These are phyloP conservation scores for Chlamydomonas asymmetrica DNA, from an alignment of 139 green algal genomes.

Conservation along the genomic window DNA sequence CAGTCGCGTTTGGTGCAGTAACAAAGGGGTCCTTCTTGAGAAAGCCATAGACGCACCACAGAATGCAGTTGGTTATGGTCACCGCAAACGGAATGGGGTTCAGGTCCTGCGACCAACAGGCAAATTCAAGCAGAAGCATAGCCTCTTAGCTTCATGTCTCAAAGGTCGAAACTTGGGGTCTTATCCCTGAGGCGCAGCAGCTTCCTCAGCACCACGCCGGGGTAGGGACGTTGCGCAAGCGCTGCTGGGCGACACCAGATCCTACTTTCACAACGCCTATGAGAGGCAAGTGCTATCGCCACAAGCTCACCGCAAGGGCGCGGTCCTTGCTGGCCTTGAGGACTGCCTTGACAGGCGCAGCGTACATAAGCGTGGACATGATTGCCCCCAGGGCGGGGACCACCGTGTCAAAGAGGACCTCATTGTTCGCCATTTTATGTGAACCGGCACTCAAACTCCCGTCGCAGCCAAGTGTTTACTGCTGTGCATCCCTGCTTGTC, in stretches of 20 bases:
- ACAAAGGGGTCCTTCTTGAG: slow-evolving; percentile 54
- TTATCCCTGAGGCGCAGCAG: not conserved
- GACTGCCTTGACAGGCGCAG: slow-evolving; percentile 29
- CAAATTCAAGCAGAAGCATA: not conserved
- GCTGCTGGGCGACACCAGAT: too few relatives aligned
- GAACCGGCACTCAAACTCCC: too few relatives aligned
- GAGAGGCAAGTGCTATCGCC: not conserved
- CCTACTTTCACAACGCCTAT: too few relatives aligned
- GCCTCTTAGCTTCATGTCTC: not conserved
- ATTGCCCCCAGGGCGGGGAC: slow-evolving; percentile 6
- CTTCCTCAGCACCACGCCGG: not conserved
- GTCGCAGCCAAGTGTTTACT: too few relatives aligned
- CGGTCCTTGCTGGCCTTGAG: slow-evolving; percentile 13
- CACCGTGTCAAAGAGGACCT: slow-evolving; percentile 12
- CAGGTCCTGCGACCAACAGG: slow-evolving; percentile 54
- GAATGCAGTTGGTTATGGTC: slow-evolving; percentile 55
- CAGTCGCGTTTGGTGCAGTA: slow-evolving; percentile 45
- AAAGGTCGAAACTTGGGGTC: not conserved
- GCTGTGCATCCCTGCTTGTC: too few relatives aligned
- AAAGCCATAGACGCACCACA: slow-evolving; percentile 57
- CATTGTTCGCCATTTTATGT: too few relatives aligned
- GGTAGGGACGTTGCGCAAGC: too few relatives aligned
- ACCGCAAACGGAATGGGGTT: slow-evolving; percentile 68
- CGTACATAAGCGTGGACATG: slow-evolving; percentile 16
- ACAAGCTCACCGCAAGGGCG: slow-evolving; percentile 25